phyloP scores from a whole-genome alignment of 352 stramenopile species.

The Blastocystis sp. region DNA sequence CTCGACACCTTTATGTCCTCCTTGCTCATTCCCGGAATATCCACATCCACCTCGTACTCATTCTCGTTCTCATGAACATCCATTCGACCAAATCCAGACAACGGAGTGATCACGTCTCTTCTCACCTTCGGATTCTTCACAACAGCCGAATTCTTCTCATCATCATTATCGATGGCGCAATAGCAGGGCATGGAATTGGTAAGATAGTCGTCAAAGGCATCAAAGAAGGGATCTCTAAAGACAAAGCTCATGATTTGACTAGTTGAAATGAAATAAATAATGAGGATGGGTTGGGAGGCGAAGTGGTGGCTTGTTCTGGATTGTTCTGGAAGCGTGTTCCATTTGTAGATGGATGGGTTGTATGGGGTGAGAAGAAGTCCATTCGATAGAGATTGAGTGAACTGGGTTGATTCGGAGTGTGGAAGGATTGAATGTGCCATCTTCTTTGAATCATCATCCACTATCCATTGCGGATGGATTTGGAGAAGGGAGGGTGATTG shows the following conservation, averaged over 20 bases:
- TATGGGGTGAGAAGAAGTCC: too few species aligned
- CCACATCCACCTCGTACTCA: background rate
- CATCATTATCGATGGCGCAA: background rate
- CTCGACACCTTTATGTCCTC: background rate
- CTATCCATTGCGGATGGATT: too few species aligned
- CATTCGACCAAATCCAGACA: slow-evolving; percentile 43
- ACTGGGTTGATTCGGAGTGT: too few species aligned
- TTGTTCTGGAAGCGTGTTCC: background rate
- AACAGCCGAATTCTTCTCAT: background rate
- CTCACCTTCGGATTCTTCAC: background rate
- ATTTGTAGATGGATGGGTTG: too few species aligned
- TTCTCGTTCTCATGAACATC: slow-evolving; percentile 22
- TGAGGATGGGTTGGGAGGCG: background rate
- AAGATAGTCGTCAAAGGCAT: background rate
- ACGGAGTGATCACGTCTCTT: slow-evolving; percentile 46
- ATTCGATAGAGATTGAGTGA: too few species aligned
- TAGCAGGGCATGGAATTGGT: background rate
- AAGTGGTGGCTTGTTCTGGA: background rate
- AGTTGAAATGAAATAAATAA: background rate
- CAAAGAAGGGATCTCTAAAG: slow-evolving; percentile 9
- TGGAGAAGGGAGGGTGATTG: too few species aligned
- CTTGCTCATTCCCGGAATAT: slow-evolving; percentile 44
- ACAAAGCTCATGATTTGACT: background rate
- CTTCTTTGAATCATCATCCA: too few species aligned
- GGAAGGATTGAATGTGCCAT: too few species aligned